Evolutionary conservation across 2,329 filamentous ascomycete species (phyloP).

Genomic region (Hymenotorrendiella dingleyae): DNA sequence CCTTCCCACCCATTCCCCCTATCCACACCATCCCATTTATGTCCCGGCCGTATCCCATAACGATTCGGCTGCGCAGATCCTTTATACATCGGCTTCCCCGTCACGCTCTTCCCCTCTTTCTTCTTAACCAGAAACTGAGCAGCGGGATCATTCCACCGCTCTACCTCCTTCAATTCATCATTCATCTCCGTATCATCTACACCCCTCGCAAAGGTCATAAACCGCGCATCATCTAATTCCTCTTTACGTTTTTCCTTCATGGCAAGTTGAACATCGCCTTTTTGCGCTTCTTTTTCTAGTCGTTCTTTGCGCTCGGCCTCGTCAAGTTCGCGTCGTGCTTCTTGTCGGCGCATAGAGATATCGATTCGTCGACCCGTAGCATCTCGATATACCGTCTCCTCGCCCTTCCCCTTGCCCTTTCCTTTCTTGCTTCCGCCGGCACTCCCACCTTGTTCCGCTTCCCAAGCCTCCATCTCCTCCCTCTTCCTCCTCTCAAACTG

Average conservation of each 20-base stretch:
- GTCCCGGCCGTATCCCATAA: conserved; percentile 87
- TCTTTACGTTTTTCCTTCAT: conserved; percentile 60
- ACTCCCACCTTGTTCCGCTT: conserved; percentile 32
- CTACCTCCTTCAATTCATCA: conserved; percentile 65
- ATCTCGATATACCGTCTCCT: conserved; percentile 91
- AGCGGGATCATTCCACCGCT: conserved; percentile 93
- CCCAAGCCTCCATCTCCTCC: conserved; percentile 52
- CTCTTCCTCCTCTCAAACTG: conserved; percentile 61
- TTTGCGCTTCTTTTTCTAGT: conserved; percentile 62
- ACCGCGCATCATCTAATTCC: conserved; percentile 71
- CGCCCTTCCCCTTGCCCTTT: conserved; percentile 42
- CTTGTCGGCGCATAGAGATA: conserved; percentile 81
- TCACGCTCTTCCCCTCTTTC: conserved; percentile 19
- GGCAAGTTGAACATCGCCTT: conserved; percentile 78
- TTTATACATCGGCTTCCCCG: conserved; percentile 51
- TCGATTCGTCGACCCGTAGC: conserved; percentile 93
- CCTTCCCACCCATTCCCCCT: conserved; percentile 88
- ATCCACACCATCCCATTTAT: conserved; percentile 96
- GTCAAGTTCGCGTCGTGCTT: conserved; percentile 73
- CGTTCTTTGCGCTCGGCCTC: conserved; percentile 60
- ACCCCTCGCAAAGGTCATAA: conserved; percentile 71
- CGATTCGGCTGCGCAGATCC: conserved; percentile 83
- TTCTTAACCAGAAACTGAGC: conserved; percentile 62
- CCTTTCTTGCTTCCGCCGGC: conserved; percentile 38
- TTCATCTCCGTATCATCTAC: conserved; percentile 88